Evolutionary conservation across 1,284 basidiomycete species (phyloP).

Genomic region (Sanghuangporus weigelae): DNA sequence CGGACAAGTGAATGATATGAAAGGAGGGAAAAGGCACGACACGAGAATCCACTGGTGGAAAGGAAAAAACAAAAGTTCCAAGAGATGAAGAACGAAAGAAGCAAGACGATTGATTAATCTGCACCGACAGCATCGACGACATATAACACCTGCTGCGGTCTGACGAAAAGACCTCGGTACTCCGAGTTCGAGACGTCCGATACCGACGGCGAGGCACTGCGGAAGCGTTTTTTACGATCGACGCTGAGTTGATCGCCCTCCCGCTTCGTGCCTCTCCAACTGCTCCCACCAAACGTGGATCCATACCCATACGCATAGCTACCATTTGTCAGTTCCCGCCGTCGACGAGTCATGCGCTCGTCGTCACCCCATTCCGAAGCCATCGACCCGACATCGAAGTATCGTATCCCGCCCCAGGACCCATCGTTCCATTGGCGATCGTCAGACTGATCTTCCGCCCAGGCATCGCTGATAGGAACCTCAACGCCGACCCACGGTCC

Average conservation of each 20-base stretch:
- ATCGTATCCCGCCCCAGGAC: conserved; percentile 69
- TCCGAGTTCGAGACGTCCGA: conserved; percentile 59
- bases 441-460: conserved; percentile 47
- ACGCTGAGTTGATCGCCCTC: conserved; percentile 61
- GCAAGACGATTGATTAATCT: conserved; percentile 25
- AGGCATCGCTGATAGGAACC: conserved; percentile 62
- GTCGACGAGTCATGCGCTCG: conserved; percentile 38
- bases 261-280: conserved; percentile 43
- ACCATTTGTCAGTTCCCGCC: conserved; percentile 27
- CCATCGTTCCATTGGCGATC: conserved; percentile 81
- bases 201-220: conserved; percentile 65
- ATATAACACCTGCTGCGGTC: conserved; percentile 77
- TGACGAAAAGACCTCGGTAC: conserved; percentile 69
- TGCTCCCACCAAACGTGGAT: conserved; percentile 20
- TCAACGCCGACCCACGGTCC: conserved; percentile 93
- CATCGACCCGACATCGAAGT: conserved; percentile 65
- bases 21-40: neutral
- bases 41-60: neutral
- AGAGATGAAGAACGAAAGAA: neutral
- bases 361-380: conserved; percentile 58
- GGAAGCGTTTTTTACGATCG: conserved; percentile 58
- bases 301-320: neutral
- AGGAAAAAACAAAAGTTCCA: neutral
- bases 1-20: neutral
- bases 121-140: conserved; percentile 67